Percentiles rank a stretch among this genome's conserved stretches.
phyloP scores from a whole-genome alignment of 768 basidiomycete species.

The Lyophyllum atratum region DNA sequence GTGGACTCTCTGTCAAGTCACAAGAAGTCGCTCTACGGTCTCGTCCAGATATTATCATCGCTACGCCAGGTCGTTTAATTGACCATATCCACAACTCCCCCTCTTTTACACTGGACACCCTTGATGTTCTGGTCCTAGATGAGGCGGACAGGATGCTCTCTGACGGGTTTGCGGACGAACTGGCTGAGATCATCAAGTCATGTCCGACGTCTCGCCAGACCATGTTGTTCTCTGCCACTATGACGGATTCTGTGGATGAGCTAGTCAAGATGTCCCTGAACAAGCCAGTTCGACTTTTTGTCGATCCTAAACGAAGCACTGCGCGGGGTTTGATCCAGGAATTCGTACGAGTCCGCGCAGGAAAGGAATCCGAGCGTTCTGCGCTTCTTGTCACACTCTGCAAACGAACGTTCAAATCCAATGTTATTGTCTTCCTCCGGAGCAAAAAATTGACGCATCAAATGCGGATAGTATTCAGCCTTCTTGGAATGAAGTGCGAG shows the following conservation, averaged over 20 bases:
- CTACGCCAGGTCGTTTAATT: slow-evolving; percentile 96
- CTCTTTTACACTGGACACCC: slow-evolving; percentile 86
- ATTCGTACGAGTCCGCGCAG: slow-evolving; percentile 88
- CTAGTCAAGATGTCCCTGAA: slow-evolving; percentile 91
- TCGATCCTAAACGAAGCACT: slow-evolving; percentile 89
- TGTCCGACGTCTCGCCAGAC: slow-evolving; percentile 91
- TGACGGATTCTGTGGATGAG: slow-evolving; percentile 96
- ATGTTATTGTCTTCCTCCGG: slow-evolving; percentile 90
- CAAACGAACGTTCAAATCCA: slow-evolving; percentile 81
- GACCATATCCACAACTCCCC: slow-evolving; percentile 97
- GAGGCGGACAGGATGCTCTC: slow-evolving; percentile 98
- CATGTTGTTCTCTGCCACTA: slow-evolving; percentile 98
- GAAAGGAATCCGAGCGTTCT: slow-evolving; percentile 75
- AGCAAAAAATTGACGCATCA: slow-evolving; percentile 98
- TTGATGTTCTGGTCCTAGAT: slow-evolving; percentile 93
- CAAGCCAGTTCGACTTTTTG: slow-evolving; percentile 92
- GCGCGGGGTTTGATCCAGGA: slow-evolving; percentile 90
- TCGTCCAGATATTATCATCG: slow-evolving; percentile 92
- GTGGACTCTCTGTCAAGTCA: slow-evolving; percentile 90
- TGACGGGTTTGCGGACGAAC: slow-evolving; percentile 93
- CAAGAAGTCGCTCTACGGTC: slow-evolving; percentile 86
- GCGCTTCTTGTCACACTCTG: slow-evolving; percentile 81
- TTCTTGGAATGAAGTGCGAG: slow-evolving; percentile 86
- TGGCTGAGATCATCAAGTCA: slow-evolving; percentile 89
- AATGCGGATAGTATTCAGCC: slow-evolving; percentile 89